phyloP scores from a whole-genome alignment of 331 rosid species.

The Prunus yedoensis region DNA sequence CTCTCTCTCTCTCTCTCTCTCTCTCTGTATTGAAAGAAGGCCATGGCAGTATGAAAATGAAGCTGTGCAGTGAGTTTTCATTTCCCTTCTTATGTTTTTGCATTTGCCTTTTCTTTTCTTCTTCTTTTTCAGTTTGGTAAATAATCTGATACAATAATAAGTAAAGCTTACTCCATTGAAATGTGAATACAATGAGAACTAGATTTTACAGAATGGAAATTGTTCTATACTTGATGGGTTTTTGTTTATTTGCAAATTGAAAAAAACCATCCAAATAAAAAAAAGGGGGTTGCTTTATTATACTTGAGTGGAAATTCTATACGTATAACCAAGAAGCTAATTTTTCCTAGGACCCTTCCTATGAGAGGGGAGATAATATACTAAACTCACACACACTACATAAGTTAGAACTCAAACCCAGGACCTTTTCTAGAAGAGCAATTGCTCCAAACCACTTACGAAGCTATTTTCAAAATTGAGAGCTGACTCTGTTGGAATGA shows the following conservation, averaged over 20 bases:
- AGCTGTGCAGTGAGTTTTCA: not conserved
- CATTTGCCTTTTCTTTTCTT: not conserved
- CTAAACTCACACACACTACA: no score
- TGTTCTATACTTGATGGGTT: not conserved
- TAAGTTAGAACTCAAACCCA: no score
- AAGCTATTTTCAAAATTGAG: no score
- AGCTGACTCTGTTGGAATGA: no score
- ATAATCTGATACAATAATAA: not conserved
- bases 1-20: not conserved
- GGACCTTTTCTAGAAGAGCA: fast-evolving
- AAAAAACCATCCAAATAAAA: no score
- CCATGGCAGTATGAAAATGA: not conserved
- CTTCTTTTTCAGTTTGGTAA: not conserved
- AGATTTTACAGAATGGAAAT: not conserved
- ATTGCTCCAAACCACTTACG: no score
- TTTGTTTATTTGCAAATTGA: no score
- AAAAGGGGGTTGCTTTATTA: not conserved
- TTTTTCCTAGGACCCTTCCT: no score
- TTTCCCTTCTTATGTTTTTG: not conserved
- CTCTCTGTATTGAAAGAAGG: not conserved
- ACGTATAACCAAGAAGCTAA: not conserved
- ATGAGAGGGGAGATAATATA: no score
- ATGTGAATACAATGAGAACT: not conserved
- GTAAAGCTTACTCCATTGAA: not conserved
- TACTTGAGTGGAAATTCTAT: not conserved